Evolutionary conservation across 805 yeast genomes (phyloP).

Genomic region (Teunomyces cretensis): DNA sequence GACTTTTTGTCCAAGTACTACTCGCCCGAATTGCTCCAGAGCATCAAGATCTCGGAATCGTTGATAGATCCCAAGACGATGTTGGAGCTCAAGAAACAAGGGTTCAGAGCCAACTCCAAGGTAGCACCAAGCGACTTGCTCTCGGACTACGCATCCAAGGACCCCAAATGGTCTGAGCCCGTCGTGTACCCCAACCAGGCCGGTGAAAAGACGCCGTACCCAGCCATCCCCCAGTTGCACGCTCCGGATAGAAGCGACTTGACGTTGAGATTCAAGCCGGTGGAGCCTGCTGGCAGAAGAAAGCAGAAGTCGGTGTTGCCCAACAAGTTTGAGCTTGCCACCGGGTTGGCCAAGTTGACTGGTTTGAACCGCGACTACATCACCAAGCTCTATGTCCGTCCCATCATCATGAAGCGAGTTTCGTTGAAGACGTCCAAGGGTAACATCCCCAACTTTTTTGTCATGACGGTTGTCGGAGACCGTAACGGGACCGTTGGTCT

Average conservation of each 20-base stretch:
- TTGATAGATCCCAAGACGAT: constrained; percentile 66
- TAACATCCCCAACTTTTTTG: constrained; percentile 78
- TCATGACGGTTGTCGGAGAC: constrained; percentile 89
- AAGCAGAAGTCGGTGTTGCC: constrained; percentile 10
- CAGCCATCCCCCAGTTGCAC: constrained; percentile 53
- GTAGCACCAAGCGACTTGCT: constrained; percentile 66
- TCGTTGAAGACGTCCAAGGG: constrained; percentile 92
- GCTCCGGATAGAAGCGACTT: constrained; percentile 51
- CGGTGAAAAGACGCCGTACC: constrained; percentile 52
- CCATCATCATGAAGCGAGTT: constrained; percentile 73
- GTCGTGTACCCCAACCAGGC: constrained; percentile 51
- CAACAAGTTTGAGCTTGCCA: constrained; percentile 39
- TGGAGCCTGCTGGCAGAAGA: constrained; percentile 10
- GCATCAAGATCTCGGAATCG: constrained; percentile 79
- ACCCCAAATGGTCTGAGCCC: constrained; percentile 74
- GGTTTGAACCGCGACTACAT: constrained; percentile 66
- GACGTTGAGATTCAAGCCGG: constrained; percentile 34
- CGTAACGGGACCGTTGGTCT: constrained; percentile 90
- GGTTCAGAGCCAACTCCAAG: constrained; percentile 33
- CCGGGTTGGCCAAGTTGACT: constrained; percentile 59
- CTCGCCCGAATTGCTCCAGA: constrained; percentile 75
- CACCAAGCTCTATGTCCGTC: constrained; percentile 59
- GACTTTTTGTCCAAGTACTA: constrained; percentile 70
- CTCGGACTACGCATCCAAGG: constrained; percentile 69
- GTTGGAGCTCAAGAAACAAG: constrained; percentile 34